A percentile compares a stretch with the other conserved stretches of the same genome.
Conservation (phyloP, 2,329 filamentous ascomycete genomes). For the Dothidotthia symphoricarpi region DNA sequence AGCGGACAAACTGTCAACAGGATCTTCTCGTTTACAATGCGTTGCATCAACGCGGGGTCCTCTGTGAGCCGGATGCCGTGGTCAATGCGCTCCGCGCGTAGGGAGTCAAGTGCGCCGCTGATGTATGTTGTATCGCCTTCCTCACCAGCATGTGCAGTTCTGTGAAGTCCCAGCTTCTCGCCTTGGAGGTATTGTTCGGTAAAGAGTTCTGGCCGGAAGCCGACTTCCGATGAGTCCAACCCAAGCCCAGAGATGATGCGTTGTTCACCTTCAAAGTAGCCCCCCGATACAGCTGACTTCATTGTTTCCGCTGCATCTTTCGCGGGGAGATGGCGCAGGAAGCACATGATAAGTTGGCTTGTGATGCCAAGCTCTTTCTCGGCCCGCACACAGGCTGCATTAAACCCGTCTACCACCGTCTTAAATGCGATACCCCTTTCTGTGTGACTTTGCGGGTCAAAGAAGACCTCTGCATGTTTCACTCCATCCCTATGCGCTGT, state of each 20-base stretch:
- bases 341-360: constrained; percentile 67
- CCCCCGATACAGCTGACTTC: constrained; percentile 47
- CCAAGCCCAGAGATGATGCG: constrained; percentile 63
- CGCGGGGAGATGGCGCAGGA: constrained; percentile 67
- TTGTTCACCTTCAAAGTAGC: constrained; percentile 44
- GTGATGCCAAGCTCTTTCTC: constrained; percentile 63
- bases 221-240: constrained; percentile 60
- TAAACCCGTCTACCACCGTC: constrained; percentile 64
- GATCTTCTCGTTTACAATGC: constrained; percentile 57
- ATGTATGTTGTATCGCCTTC: constrained; percentile 70
- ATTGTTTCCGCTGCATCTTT: constrained; percentile 44
- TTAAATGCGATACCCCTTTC: constrained; percentile 61
- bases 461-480: constrained; percentile 74
- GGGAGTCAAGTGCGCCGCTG: constrained; percentile 58
- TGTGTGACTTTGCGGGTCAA: constrained; percentile 75
- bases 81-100: constrained; percentile 67
- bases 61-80: constrained; percentile 68
- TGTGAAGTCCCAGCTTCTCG: constrained; percentile 52
- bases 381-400: constrained; percentile 59
- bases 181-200: constrained; percentile 60
- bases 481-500: constrained; percentile 64
- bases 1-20: constrained; percentile 71
- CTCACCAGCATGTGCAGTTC: constrained; percentile 76
- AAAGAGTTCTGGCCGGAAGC: constrained; percentile 55
- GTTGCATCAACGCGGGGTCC: constrained; percentile 57